Evolutionary conservation across 768 basidiomycete species (phyloP).

Genomic region (Leccinum sublutescens): DNA sequence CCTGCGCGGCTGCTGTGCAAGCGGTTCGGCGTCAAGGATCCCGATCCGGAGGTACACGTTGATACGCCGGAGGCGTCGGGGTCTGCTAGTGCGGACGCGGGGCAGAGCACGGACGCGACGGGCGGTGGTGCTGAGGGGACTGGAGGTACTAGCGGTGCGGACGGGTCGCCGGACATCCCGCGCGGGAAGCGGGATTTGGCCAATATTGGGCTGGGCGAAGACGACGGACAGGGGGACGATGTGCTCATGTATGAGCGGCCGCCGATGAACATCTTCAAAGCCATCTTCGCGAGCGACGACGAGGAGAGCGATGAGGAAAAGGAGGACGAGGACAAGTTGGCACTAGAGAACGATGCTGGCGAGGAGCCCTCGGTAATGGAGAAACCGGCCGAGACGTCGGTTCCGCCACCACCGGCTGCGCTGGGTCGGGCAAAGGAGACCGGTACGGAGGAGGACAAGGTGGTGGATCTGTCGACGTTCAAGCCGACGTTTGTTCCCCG

Average conservation of each 20-base stretch:
- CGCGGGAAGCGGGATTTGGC: constrained; percentile 56
- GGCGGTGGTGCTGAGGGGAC: neutral
- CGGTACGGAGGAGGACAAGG: constrained; percentile 9
- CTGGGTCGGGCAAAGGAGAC: neutral
- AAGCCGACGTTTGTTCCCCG: constrained; percentile 82
- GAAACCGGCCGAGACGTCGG: neutral
- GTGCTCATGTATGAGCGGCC: constrained; percentile 88
- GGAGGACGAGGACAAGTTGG: constrained; percentile 29
- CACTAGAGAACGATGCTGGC: constrained; percentile 3
- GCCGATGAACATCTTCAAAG: constrained; percentile 92
- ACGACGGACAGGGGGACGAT: constrained; percentile 85
- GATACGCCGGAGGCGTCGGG: constrained; percentile 31
- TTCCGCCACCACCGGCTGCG: neutral
- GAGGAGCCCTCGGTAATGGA: constrained; percentile 5
- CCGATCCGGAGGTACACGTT: constrained; percentile 51
- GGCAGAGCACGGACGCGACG: neutral
- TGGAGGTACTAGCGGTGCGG: neutral
- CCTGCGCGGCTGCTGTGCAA: constrained; percentile 89
- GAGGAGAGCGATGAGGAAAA: constrained; percentile 78
- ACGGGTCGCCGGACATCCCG: neutral
- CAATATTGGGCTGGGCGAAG: constrained; percentile 90
- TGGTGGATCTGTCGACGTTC: constrained; percentile 68
- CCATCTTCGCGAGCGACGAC: constrained; percentile 95
- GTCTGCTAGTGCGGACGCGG: constrained; percentile 16
- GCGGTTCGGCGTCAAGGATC: constrained; percentile 88